Conservation (phyloP, 2,329 filamentous ascomycete genomes). For the Cladorrhinum sp. region DNA sequence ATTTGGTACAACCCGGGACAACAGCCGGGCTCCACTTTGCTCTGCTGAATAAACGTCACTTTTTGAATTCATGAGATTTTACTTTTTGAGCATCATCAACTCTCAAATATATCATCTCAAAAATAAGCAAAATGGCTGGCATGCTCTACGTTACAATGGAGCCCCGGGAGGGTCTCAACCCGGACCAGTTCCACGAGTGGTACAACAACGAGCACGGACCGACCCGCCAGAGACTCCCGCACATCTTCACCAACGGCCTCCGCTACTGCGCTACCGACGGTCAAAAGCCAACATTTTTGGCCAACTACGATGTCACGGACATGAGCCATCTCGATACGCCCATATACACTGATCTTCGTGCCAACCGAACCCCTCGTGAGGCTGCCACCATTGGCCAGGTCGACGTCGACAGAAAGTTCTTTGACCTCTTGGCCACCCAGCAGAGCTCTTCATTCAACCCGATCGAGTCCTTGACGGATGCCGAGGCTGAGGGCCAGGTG, state of each 20-base stretch:
- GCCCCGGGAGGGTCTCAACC: constrained; percentile 62
- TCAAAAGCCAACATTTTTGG: constrained; percentile 66
- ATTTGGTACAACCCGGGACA: background rate
- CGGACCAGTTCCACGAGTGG: constrained; percentile 80
- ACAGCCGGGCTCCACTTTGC: constrained; percentile 4
- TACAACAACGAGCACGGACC: constrained; percentile 94
- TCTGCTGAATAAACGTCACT: constrained; percentile 2
- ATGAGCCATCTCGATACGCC: constrained; percentile 68
- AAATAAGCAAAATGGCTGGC: constrained; percentile 42
- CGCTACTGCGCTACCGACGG: constrained; percentile 70
- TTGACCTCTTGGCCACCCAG: constrained; percentile 60
- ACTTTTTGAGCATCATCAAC: background rate
- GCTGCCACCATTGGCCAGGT: constrained; percentile 54
- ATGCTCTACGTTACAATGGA: constrained; percentile 87
- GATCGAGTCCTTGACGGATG: constrained; percentile 58
- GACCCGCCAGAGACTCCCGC: constrained; percentile 70
- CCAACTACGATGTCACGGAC: constrained; percentile 76
- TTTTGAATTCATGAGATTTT: background rate
- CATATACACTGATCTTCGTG: constrained; percentile 65
- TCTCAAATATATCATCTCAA: background rate
- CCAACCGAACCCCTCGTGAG: constrained; percentile 53
- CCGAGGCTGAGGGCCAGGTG: constrained; percentile 57
- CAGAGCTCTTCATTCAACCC: constrained; percentile 56
- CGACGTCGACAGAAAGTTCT: constrained; percentile 67
- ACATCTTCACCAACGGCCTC: constrained; percentile 72